Conservation (phyloP, 352 stramenopile genomes). For the Phytophthora constricta region DNA sequence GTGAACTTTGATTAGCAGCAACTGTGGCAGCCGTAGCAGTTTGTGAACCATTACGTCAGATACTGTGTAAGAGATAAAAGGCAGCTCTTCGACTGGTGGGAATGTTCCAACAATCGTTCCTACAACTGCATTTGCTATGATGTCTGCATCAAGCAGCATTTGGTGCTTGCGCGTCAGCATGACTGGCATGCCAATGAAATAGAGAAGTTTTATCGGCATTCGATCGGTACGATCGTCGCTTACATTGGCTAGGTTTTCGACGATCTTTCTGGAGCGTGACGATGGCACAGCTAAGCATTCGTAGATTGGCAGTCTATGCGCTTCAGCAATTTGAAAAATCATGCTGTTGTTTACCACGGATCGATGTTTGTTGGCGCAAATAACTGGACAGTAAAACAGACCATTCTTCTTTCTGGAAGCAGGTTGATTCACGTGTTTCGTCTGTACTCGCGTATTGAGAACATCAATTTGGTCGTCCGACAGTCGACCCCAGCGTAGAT, state of each 20-base stretch:
- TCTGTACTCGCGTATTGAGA: not conserved
- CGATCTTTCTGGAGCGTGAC: not conserved
- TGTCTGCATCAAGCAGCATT: not conserved
- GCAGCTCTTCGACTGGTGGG: not conserved
- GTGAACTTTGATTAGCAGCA: conserved; percentile 5
- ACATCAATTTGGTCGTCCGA: not conserved
- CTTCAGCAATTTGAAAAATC: conserved; percentile 1
- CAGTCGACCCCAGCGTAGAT: conserved; percentile 6
- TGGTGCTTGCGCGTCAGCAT: not conserved
- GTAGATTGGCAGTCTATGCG: not conserved
- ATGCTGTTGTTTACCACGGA: conserved; percentile 5
- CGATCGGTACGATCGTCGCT: not conserved
- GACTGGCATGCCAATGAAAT: not conserved
- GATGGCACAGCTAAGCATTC: not conserved
- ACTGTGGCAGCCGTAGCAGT: not conserved
- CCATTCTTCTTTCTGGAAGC: too few species aligned
- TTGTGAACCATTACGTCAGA: not conserved
- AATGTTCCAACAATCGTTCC: not conserved
- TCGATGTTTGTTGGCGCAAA: conserved; percentile 6
- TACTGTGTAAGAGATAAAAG: not conserved
- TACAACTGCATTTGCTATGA: not conserved
- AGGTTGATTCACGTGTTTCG: too few species aligned
- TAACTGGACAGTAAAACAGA: too few species aligned
- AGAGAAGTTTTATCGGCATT: not conserved
- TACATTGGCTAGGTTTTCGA: not conserved